Evolutionary conservation across 352 stramenopile genomes (phyloP).

Genomic region (Globisporangium echinulatum): DNA sequence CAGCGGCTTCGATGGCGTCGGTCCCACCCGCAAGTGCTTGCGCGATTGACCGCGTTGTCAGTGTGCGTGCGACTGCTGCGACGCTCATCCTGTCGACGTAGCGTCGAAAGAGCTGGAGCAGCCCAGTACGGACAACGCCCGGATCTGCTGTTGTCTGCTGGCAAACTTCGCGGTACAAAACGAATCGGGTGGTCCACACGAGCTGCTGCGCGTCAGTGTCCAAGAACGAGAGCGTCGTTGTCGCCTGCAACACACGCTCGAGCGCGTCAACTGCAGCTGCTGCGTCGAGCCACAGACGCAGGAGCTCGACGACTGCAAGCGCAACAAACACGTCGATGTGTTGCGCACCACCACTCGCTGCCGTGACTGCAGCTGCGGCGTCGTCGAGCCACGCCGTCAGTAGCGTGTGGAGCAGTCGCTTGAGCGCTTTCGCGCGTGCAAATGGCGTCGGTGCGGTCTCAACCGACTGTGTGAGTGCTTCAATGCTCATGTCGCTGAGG

Average conservation of each 20-base stretch:
- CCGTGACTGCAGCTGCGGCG: slow-evolving; percentile 8
- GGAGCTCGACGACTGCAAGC: slow-evolving; percentile 42
- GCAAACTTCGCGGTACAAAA: slow-evolving; percentile 29
- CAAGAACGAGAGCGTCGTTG: slow-evolving; percentile 22
- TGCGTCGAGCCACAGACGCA: slow-evolving; percentile 27
- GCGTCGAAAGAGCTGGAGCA: slow-evolving; percentile 29
- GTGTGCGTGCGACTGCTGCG: slow-evolving; percentile 22
- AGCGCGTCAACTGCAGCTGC: slow-evolving; percentile 31
- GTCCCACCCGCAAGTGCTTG: slow-evolving; percentile 4
- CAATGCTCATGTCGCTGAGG: too few relatives aligned
- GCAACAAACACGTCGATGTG: slow-evolving; percentile 27
- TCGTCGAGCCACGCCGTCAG: slow-evolving; percentile 36
- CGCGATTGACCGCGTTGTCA: slow-evolving; percentile 20
- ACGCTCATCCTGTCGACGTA: slow-evolving; percentile 40
- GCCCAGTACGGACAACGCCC: slow-evolving; percentile 9
- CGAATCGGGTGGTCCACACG: slow-evolving; percentile 38
- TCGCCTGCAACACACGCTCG: slow-evolving; percentile 26
- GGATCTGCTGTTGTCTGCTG: slow-evolving; percentile 2
- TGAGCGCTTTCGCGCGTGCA: slow-evolving; percentile 22
- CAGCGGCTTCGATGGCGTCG: slow-evolving; percentile 20
- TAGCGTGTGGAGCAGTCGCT: slow-evolving; percentile 24
- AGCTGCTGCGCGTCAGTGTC: slow-evolving; percentile 28
- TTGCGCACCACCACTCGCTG: not conserved
- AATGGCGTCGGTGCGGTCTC: slow-evolving; percentile 21
- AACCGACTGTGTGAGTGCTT: slow-evolving; percentile 17